Evolutionary conservation across 23 red algal species (phyloP).

Genomic region (Gracilaria gracilis): DNA sequence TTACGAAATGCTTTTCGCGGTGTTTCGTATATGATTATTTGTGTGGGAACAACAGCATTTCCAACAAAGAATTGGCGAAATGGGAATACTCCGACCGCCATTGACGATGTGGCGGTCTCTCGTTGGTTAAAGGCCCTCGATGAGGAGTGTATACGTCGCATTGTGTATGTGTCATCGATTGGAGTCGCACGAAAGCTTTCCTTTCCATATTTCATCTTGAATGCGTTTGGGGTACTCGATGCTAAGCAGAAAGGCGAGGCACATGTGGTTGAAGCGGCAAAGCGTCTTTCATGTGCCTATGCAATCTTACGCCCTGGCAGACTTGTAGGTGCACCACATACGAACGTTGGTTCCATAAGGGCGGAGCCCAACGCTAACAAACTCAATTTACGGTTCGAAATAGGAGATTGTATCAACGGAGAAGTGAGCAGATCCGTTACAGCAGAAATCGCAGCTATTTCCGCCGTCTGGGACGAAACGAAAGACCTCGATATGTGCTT

Average conservation of each 20-base stretch:
- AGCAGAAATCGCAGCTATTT: constrained; percentile 26
- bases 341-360: constrained; percentile 63
- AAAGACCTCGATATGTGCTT: constrained; percentile 47
- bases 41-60: constrained; percentile 76
- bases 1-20: constrained; percentile 40
- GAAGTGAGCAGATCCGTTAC: constrained; percentile 43
- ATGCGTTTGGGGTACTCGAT: constrained; percentile 77
- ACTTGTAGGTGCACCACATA: constrained; percentile 64
- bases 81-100: constrained; percentile 55
- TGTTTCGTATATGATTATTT: constrained; percentile 50
- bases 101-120: constrained; percentile 57
- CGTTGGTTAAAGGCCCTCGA: constrained; percentile 32
- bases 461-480: constrained; percentile 13
- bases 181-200: constrained; percentile 30
- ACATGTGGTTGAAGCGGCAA: constrained; percentile 50
- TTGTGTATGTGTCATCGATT: constrained; percentile 63
- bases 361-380: not conserved
- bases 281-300: constrained; percentile 1
- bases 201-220: constrained; percentile 76
- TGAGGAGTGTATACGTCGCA: constrained; percentile 25
- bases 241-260: constrained; percentile 67
- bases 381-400: not conserved
- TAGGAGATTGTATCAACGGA: constrained; percentile 53
- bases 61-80: constrained; percentile 67
- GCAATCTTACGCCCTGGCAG: constrained; percentile 63